Evolutionary conservation across 2,329 filamentous ascomycete genomes (phyloP), one percentile per base, ranked within the genome.

Genomic region (Sarocladiaceae sp.): DNA sequence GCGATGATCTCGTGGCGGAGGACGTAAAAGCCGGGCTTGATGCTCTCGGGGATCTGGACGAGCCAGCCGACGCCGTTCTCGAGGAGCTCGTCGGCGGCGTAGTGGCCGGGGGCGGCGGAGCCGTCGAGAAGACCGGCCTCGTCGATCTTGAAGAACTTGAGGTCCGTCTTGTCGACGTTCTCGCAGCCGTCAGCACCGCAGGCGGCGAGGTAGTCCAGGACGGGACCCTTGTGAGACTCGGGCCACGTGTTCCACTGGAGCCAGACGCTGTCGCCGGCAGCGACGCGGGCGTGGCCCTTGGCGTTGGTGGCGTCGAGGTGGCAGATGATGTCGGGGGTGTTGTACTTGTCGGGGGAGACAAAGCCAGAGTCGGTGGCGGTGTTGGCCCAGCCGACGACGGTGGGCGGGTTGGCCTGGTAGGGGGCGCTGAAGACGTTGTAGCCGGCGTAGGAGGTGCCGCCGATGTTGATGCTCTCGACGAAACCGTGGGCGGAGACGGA

Each of bases 71-170:
- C 51, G 46, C 50, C 48, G 71, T 58, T 55, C 48, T 59, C 53
- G 55, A 72, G 69, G 51, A 76, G 58, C 10, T 68, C 55, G 49
- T 56, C 54, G 33, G 60, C 51, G 20, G 56, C 55, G 60, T 61
- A 66, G 43, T 39, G 34, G 49, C 53, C 44, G 47, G 59, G 63
- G 47, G 59, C 64, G 50, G 63, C 55, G 52, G 73, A 61, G 48
- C 78, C 67, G 47, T 52, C 44, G 48, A 72, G 60, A 39, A 78
- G 66, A 52, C 78, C 80, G 27, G 58, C 65, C 51, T 71, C 69
- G 43, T 71, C 70, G 49, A 83, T 80, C 72, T 84, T 83, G 72
- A 80, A 75, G 62, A 73, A 82, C 51, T 73, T 58, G 39, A 82
- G 68, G 11, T 61, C 55, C 6, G 60, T 61, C 62, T 76, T 74